Percentiles rank a stretch among this genome's conserved stretches.
Conservation (phyloP, 805 yeast species). For the Cyberlindnera veronae region DNA sequence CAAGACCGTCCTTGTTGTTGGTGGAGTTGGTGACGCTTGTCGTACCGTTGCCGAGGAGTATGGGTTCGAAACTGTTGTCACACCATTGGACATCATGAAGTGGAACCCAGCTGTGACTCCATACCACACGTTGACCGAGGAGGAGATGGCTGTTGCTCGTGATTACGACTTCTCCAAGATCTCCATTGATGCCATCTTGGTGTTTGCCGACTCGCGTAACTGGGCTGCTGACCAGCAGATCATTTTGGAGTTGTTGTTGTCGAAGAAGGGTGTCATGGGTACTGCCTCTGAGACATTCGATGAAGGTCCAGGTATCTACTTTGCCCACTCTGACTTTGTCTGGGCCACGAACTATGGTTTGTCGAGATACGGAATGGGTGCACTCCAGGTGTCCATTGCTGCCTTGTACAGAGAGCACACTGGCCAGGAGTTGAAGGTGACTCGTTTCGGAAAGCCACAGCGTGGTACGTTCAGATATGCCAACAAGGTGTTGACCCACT, state of each 20-base stretch:
- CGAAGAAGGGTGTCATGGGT: conserved; percentile 81
- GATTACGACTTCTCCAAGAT: conserved; percentile 64
- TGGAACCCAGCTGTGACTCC: conserved; percentile 89
- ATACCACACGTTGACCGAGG: conserved; percentile 73
- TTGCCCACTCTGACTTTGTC: conserved; percentile 88
- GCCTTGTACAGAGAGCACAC: conserved; percentile 83
- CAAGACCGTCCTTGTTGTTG: conserved; percentile 78
- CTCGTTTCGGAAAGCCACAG: conserved; percentile 88
- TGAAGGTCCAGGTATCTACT: conserved; percentile 79
- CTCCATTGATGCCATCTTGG: conserved; percentile 75
- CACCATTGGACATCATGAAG: conserved; percentile 77
- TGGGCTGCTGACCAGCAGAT: conserved; percentile 95
- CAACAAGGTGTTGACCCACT: conserved; percentile 65
- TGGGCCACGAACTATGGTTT: conserved; percentile 88
- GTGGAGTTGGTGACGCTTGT: conserved; percentile 84
- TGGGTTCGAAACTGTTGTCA: conserved; percentile 79
- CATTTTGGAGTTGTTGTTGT: conserved; percentile 73
- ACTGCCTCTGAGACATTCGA: conserved; percentile 66
- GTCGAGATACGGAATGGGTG: conserved; percentile 92
- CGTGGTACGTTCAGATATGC: conserved; percentile 83
- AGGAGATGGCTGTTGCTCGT: conserved; percentile 51
- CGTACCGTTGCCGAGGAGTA: conserved; percentile 78
- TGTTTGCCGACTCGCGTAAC: conserved; percentile 87
- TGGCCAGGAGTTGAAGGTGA: conserved; percentile 74
- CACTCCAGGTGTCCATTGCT: conserved; percentile 82